Evolutionary conservation across 352 stramenopile genomes (phyloP).

Genomic region (Nannochloropsis limnetica): DNA sequence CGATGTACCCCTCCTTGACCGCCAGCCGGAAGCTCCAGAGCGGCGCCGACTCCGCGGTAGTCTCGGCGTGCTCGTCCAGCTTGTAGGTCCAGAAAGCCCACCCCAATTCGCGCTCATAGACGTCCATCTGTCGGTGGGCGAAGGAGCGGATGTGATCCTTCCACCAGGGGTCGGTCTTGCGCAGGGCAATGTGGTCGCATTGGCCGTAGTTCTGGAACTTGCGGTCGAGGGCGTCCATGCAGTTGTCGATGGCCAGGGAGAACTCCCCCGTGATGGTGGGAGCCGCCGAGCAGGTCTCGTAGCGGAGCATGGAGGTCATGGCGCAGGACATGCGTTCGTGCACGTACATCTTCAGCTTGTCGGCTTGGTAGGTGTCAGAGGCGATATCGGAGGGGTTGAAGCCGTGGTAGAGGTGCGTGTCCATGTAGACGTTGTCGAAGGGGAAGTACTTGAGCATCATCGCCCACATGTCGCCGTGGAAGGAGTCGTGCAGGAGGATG

Average conservation of each 20-base stretch:
- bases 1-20: conserved; percentile 49
- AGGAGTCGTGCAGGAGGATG: conserved; percentile 51
- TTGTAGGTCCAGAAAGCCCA: conserved; percentile 53
- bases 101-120: conserved; percentile 49
- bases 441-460: conserved; percentile 51
- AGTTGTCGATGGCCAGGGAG: conserved; percentile 51
- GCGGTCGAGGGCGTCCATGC: conserved; percentile 42
- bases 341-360: conserved; percentile 51
- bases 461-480: conserved; percentile 46
- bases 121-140: conserved; percentile 47
- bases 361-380: conserved; percentile 31
- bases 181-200: conserved; percentile 44
- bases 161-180: conserved; percentile 45
- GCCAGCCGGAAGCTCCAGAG: conserved; percentile 51
- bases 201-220: conserved; percentile 47
- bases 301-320: conserved; percentile 51
- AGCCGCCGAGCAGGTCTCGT: conserved; percentile 50
- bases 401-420: conserved; percentile 49
- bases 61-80: conserved; percentile 48
- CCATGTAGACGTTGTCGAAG: conserved; percentile 44
- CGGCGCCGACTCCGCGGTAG: conserved; percentile 42
- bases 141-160: conserved; percentile 49
- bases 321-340: conserved; percentile 51
- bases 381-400: conserved; percentile 46
- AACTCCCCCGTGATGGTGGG: conserved; percentile 47